Conservation (phyloP, 495 filamentous ascomycete species). For the Amorphotheca resinae region DNA sequence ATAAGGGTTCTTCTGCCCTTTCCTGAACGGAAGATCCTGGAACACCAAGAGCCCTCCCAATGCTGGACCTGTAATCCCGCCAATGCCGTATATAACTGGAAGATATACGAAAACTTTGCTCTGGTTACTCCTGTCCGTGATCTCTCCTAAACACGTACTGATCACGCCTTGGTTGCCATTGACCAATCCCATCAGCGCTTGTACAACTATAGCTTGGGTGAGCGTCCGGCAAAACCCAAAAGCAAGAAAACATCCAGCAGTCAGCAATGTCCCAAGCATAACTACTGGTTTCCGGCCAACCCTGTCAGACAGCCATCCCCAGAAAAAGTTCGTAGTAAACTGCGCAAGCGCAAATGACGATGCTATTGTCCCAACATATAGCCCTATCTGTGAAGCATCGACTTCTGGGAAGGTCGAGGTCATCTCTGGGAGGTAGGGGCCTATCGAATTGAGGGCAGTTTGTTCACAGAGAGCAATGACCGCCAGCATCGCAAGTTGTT, state of each 20-base stretch:
- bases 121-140: constrained; percentile 92
- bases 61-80: constrained; percentile 83
- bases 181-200: constrained; percentile 79
- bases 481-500: constrained; percentile 73
- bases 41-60: constrained; percentile 75
- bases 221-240: constrained; percentile 83
- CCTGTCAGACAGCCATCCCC: constrained; percentile 83
- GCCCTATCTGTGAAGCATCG: constrained; percentile 51
- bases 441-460: constrained; percentile 90
- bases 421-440: constrained; percentile 94
- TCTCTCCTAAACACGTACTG: constrained; percentile 84
- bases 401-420: constrained; percentile 74
- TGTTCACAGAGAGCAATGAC: constrained; percentile 87
- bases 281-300: constrained; percentile 92
- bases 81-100: constrained; percentile 84
- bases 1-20: constrained; percentile 41
- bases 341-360: constrained; percentile 88
- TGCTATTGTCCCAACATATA: constrained; percentile 84
- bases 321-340: constrained; percentile 81
- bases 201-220: constrained; percentile 71
- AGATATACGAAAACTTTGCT: constrained; percentile 83
- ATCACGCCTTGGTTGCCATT: constrained; percentile 85
- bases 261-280: constrained; percentile 69
- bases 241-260: constrained; percentile 65
- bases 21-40: constrained; percentile 35